Base-by-base conservation (phyloP, 2,329 filamentous ascomycete species). In the Microascus cirrosus region DNA sequence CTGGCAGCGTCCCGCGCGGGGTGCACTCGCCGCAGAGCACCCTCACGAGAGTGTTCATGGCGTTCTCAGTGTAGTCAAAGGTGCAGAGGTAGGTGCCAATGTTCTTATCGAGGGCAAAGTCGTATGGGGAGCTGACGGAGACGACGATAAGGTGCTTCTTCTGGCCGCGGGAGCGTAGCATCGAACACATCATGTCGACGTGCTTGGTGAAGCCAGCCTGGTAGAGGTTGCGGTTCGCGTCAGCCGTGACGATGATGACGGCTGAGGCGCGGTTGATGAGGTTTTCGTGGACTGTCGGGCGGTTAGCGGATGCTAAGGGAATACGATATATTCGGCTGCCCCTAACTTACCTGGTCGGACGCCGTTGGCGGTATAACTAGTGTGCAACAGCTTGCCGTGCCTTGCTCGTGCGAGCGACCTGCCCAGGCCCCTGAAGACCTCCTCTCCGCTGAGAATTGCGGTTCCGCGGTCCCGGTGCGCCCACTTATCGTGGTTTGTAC, bases 161-260 rank as follows among this genome's bases (percentile, higher is more conserved):
- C 67, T 91, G 88, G 1, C 88, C 88, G 15, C 81, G 82, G 7
- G 86, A 84, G 7, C 84, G 83, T 59, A 90, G 80, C 82, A 91
- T 87, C 24, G 89, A 90, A 72, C 92, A 96, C 72, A 96, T 93
- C 87, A 95, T 94, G 13, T 92, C 87, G 10, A 96, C 89, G 63
- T 97, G 93, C 69, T 96, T 97, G 1, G 93, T 93, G 68, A 97
- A 97, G 0, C 91, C 91, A 55, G 90, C 85, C 69, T 97, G 93
- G 67, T 96, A 97, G 15, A 95, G 74, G 67, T 97, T 96, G 48
- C 92, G 82, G 67, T 96, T 96, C 1, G 92, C 92, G 72, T 97
- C 93, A 11, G 93, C 93, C 0, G 93, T 96, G 35, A 96, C 82
- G 55, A 96, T 86, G 61, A 97, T 87, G 61, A 96, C 90, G 3